Base-by-base conservation (phyloP, 768 basidiomycete genomes). In the Favolaschia claudopus region DNA sequence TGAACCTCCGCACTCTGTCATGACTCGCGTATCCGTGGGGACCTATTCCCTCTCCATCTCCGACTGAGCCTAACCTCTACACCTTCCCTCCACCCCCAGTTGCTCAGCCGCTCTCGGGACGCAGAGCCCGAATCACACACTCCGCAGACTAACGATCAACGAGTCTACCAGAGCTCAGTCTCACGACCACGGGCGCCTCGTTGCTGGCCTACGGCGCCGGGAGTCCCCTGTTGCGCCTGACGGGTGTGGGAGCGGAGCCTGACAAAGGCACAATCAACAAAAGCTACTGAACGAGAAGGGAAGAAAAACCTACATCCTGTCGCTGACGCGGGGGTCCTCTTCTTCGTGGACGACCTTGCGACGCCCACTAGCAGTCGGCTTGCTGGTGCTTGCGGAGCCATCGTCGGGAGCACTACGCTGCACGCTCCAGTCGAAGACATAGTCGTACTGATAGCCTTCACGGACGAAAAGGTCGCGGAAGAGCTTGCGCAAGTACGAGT, bases 361-460 rank as follows among this genome's bases (percentile, higher is more conserved):
- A 67, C 91, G 82, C 20, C 85, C 85, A 43, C 83, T 78, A 40
- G 80, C 75, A 29, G 83, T 78, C 74, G 88, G 93, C 75, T 89
- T 84, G 57, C 85, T 79, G 39, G 83, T 78, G 57, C 83, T 81
- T 44, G 82, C 82, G 37, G 78, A 78, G 38, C 81, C 83, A 58
- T 93, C 91, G 9, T 91, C 89, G 62, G 87, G 84, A 13, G 86
- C 80, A 56, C 82, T 82, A 45, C 91, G 85, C 75, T 94, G 93
- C 55, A 96, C 92, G 68, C 89, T 92, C 96, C 97, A 99, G 76
- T 99, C 97, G 69, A 99, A 99, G 70, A 99, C 94, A 69, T 99
- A 99, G 76, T 99, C 97, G 74, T 99, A 99, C 79, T 98, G 95
- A 82, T 93, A 98, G 52, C 96, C 95, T 73, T 97, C 96, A 44